Percentiles rank a stretch among this genome's conserved stretches.
These are phyloP conservation scores for Rhododendron mucronatum DNA, from an alignment of 148 eudicot genomes.

Conservation along the genomic window DNA sequence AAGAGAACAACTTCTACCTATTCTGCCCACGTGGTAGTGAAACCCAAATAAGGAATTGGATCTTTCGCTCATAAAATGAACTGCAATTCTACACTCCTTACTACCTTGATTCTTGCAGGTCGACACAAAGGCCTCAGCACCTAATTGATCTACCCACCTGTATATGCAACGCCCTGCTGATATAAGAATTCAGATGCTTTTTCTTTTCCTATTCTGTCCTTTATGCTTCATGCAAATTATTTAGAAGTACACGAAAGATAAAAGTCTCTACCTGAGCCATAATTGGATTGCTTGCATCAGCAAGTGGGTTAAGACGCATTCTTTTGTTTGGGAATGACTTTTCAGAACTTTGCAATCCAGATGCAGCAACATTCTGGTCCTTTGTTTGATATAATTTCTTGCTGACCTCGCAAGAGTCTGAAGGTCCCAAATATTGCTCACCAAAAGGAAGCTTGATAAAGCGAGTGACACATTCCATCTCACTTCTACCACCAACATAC, in stretches of 20 bases:
- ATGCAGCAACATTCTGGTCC: conserved; percentile 31
- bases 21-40: not conserved
- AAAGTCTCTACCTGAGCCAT: conserved; percentile 75
- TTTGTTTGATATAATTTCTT: conserved; percentile 24
- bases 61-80: not conserved
- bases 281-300: conserved; percentile 96
- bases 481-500: conserved; percentile 78
- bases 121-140: not conserved
- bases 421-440: conserved; percentile 70
- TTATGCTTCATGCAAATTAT: not conserved
- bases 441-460: conserved; percentile 94
- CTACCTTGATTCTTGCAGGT: not conserved
- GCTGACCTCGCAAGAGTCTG: conserved; percentile 41
- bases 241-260: not conserved
- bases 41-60: not conserved
- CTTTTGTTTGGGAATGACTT: conserved; percentile 35
- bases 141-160: not conserved
- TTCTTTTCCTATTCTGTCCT: not conserved
- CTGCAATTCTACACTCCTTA: not conserved
- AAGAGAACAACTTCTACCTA: conserved; percentile 5
- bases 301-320: conserved; percentile 70
- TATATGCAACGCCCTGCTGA: not conserved
- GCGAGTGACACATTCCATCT: conserved; percentile 74
- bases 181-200: not conserved
- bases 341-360: conserved; percentile 28